Base-by-base conservation (phyloP, 2,329 filamentous ascomycete species). In the Talaromyces amestolkiae region DNA sequence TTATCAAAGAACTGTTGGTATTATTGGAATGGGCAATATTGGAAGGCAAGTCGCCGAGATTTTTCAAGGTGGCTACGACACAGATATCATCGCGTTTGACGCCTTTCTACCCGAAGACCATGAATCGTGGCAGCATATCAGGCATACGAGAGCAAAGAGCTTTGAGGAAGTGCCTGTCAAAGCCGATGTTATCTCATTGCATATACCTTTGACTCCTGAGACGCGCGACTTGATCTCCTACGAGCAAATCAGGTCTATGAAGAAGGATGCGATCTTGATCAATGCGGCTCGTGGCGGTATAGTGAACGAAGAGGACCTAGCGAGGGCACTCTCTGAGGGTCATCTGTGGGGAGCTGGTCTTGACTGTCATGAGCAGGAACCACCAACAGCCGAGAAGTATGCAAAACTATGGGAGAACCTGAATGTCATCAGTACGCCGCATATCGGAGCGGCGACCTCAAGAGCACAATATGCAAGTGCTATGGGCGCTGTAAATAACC, bases 371-470 rank as follows among this genome's bases (percentile, higher is more conserved):
- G 77, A 78, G 58, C 67, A 78, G 35, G 79, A 81, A 58, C 79
- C 79, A 0, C 79, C 79, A 0, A 79, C 66, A 5, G 58, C 68
- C 13, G 75, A 77, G 47, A 73, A 68, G 19, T 80, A 81, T 62
- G 70, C 70, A 0, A 64, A 66, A 0, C 65, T 80, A 0, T 79
- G 77, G 76, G 69, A 74, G 6, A 68, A 71, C 49, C 58, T 68
- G n/a, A 75, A 77, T 3, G 75, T 78, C 7, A 67, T 81, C 6
- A 78, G 79, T 64, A 82, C 79, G 4, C 80, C 81, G 7, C 81
- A 83, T 63, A 77, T 83, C 53, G 82, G 82, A 8, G 81, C 80
- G 1, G 77, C 81, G 0, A 84, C 82, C 1, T 69, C 68, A 3
- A 71, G 76, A 62, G 78, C 74, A 4, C 79, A 80, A 66, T 72